Conservation (phyloP, 2,329 filamentous ascomycete genomes). For the Talaromyces sp. region DNA sequence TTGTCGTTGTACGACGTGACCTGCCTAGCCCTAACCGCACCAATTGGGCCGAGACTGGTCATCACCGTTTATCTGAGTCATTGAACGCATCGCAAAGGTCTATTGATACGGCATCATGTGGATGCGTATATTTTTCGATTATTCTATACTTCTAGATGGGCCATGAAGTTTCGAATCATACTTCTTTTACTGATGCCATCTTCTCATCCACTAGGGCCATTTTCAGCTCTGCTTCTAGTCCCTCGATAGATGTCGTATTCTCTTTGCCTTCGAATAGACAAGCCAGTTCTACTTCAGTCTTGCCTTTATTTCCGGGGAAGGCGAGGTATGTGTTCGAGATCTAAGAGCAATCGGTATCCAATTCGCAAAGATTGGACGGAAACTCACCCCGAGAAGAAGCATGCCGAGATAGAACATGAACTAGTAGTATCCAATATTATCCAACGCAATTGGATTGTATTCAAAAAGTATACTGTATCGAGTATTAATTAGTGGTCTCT, state of each 20-base stretch:
- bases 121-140: neutral
- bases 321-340: neutral
- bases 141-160: neutral
- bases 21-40: neutral
- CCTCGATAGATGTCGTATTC: neutral
- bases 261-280: neutral
- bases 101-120: neutral
- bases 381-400: neutral
- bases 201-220: neutral
- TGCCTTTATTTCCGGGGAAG: neutral
- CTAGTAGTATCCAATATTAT: constrained; percentile 50
- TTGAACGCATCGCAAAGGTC: neutral
- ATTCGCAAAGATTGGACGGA: neutral
- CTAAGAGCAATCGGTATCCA: neutral
- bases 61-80: neutral
- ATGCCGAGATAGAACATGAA: constrained; percentile 39
- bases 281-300: neutral
- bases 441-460: constrained; percentile 40
- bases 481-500: too few species aligned
- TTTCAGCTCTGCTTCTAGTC: neutral
- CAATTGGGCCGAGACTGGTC: neutral
- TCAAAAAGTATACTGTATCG: too few species aligned
- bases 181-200: neutral
- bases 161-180: neutral
- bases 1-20: neutral